phyloP scores from a whole-genome alignment of 2,329 filamentous ascomycete genomes.

The Clonostachys sp. region DNA sequence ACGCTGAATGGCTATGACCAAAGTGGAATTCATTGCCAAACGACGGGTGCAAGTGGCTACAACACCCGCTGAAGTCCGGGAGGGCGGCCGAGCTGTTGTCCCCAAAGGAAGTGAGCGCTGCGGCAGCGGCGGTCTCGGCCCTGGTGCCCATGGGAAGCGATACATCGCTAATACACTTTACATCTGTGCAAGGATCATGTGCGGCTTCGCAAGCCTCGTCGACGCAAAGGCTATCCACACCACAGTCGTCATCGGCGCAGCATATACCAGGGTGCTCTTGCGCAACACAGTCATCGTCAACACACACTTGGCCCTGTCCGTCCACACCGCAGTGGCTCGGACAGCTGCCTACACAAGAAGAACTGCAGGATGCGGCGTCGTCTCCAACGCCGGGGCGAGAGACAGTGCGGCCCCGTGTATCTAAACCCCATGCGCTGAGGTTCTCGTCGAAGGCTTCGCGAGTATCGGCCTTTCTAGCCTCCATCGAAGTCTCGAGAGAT shows the following conservation, averaged over 20 bases:
- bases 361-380: neutral
- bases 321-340: slow-evolving; percentile 25
- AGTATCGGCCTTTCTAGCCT: too few species aligned
- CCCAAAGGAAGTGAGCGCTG: slow-evolving; percentile 21
- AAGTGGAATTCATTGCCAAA: neutral
- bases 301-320: slow-evolving; percentile 19
- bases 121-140: slow-evolving; percentile 12
- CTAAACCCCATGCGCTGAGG: too few species aligned
- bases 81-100: slow-evolving; percentile 2
- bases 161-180: slow-evolving; percentile 20
- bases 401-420: too few species aligned
- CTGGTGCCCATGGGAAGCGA: slow-evolving; percentile 10
- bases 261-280: slow-evolving; percentile 17
- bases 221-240: slow-evolving; percentile 27
- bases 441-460: too few species aligned
- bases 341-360: slow-evolving; percentile 10
- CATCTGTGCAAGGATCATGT: slow-evolving; percentile 25
- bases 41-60: neutral
- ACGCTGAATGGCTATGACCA: neutral
- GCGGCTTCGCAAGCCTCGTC: slow-evolving; percentile 31
- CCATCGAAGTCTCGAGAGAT: too few species aligned
- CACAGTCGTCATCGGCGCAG: slow-evolving; percentile 27
- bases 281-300: slow-evolving; percentile 23
- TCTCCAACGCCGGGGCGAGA: neutral
- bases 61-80: too few species aligned